phyloP scores from a whole-genome alignment of 306 rosid species.

The Quercus robur region DNA sequence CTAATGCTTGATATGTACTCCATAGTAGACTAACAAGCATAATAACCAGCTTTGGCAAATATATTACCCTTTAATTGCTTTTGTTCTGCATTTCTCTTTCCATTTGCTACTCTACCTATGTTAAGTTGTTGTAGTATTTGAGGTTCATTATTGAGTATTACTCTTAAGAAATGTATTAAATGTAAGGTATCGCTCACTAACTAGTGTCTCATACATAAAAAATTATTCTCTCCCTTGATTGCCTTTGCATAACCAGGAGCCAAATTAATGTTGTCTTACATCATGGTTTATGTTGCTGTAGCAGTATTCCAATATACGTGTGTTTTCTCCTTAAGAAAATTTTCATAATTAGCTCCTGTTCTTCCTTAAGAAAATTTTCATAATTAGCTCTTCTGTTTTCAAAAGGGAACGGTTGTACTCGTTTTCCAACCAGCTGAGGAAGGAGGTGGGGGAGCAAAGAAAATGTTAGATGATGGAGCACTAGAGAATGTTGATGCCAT shows the following conservation, averaged over 20 bases:
- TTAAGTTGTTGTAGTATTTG: background rate
- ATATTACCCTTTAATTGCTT: background rate
- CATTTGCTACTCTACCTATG: background rate
- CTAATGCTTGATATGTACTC: background rate
- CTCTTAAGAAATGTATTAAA: background rate
- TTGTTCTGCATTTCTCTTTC: background rate
- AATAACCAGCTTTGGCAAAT: background rate
- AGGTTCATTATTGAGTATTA: background rate
- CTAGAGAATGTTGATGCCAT: conserved; percentile 64
- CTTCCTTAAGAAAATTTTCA: background rate
- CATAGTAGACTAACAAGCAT: background rate
- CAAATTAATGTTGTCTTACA: background rate
- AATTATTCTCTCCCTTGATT: background rate
- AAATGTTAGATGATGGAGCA: conserved; percentile 57
- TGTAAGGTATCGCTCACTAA: background rate
- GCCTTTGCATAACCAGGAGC: background rate
- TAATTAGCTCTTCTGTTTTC: background rate
- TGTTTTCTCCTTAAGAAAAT: background rate
- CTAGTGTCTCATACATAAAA: background rate
- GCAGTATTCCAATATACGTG: background rate
- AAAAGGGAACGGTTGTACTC: conserved; percentile 81
- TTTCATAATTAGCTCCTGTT: background rate
- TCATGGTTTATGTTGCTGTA: background rate
- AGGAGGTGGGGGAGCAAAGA: conserved; percentile 84
- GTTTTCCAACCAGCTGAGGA: conserved; percentile 98